phyloP scores from a whole-genome alignment of 805 yeast genomes.

The Saccharomycopsis fodiens region DNA sequence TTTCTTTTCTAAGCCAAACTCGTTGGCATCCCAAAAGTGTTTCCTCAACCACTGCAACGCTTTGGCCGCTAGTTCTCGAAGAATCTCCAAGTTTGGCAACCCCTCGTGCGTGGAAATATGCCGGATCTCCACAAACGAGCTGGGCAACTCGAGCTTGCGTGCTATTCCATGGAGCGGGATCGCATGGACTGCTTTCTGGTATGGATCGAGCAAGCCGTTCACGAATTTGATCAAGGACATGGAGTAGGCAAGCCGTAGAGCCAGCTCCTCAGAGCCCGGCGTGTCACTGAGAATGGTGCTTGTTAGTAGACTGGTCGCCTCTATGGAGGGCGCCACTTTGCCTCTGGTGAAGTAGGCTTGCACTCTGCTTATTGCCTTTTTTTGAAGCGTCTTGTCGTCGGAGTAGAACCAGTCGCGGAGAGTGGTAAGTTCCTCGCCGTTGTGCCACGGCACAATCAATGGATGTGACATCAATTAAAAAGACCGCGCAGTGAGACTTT shows the following conservation, averaged over 20 bases:
- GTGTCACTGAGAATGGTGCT: slow-evolving; percentile 41
- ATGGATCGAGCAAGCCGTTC: slow-evolving; percentile 83
- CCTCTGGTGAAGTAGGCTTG: slow-evolving; percentile 53
- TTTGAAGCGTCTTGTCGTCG: slow-evolving; percentile 26
- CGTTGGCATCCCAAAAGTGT: slow-evolving; percentile 55
- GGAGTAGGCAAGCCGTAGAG: slow-evolving; percentile 49
- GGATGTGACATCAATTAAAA: slow-evolving; percentile 22
- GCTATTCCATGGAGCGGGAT: slow-evolving; percentile 76
- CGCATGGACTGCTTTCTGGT: slow-evolving; percentile 72
- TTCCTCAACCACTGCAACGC: slow-evolving; percentile 72
- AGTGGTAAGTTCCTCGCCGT: slow-evolving; percentile 34
- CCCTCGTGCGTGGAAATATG: slow-evolving; percentile 89
- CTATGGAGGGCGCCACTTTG: slow-evolving; percentile 63
- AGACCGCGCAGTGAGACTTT: too few species aligned
- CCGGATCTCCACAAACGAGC: slow-evolving; percentile 79
- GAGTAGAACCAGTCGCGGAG: slow-evolving; percentile 49
- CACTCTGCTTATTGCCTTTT: slow-evolving; percentile 44
- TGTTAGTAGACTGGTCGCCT: slow-evolving; percentile 52
- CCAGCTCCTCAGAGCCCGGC: slow-evolving; percentile 24
- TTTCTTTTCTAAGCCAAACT: slow-evolving; percentile 14
- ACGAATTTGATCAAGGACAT: slow-evolving; percentile 81
- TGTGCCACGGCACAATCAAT: slow-evolving; percentile 33
- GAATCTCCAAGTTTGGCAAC: slow-evolving; percentile 61
- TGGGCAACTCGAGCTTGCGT: slow-evolving; percentile 56
- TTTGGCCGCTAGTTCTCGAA: slow-evolving; percentile 48